Conservation (phyloP, 495 filamentous ascomycete genomes). For the Pseudomonodictys pantanalensis region DNA sequence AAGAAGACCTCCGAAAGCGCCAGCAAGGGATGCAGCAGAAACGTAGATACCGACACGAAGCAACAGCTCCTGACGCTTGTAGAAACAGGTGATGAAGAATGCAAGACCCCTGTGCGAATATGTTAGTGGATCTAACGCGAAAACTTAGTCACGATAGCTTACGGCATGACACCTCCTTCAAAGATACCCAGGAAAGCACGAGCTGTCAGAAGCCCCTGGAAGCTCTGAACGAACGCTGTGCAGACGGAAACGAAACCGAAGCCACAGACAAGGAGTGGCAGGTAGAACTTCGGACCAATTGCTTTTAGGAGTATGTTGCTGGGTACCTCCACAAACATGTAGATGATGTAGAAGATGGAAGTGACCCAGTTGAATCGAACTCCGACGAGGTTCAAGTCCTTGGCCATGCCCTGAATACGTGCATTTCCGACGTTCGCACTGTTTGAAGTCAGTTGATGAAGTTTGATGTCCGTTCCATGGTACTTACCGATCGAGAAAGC, state of each 20-base stretch:
- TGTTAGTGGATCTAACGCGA: neutral
- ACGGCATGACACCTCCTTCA: slow-evolving; percentile 33
- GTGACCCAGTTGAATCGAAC: slow-evolving; percentile 58
- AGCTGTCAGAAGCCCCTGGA: slow-evolving; percentile 41
- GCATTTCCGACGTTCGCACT: slow-evolving; percentile 47
- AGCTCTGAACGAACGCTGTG: slow-evolving; percentile 47
- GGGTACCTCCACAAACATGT: slow-evolving; percentile 32
- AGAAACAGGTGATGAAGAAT: slow-evolving; percentile 34
- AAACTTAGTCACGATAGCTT: neutral
- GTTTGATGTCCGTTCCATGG: neutral
- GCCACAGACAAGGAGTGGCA: slow-evolving; percentile 47
- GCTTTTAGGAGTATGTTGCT: slow-evolving; percentile 32
- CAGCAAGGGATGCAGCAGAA: slow-evolving; percentile 54
- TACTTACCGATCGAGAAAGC: slow-evolving; percentile 56
- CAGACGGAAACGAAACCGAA: slow-evolving; percentile 49
- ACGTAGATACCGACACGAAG: slow-evolving; percentile 34
- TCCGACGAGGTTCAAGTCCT: slow-evolving; percentile 52
- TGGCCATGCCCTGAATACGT: slow-evolving; percentile 58
- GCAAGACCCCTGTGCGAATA: slow-evolving; percentile 18
- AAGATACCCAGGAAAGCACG: slow-evolving; percentile 42
- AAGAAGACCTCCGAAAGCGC: slow-evolving; percentile 81
- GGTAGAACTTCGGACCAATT: slow-evolving; percentile 24
- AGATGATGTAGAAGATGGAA: slow-evolving; percentile 34
- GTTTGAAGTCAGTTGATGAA: neutral
- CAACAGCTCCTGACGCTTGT: slow-evolving; percentile 28